Base-by-base conservation (phyloP, 495 filamentous ascomycete species). In the Penicillium parvum region DNA sequence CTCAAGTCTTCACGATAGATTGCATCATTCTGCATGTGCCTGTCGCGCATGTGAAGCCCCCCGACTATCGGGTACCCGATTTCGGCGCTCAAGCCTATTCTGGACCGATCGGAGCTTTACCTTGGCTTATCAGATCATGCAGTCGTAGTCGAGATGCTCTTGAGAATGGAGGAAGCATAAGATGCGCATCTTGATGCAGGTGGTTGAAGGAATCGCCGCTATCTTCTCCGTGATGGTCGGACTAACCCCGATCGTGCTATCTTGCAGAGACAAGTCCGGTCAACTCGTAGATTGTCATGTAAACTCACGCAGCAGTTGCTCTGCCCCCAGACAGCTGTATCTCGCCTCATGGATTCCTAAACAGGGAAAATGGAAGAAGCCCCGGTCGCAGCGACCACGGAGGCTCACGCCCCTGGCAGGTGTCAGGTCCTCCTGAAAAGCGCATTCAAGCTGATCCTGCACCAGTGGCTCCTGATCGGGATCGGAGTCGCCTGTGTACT, bases 391-490 rank as follows among this genome's bases (percentile, higher is more conserved):
- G 22, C 15, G 5, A 37, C 32, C 10, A 11, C 47, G 22, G 32
- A 23, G 11, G 17, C 28, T 12, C 35, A 20, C 17, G 10, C 28
- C 11, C 7, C 34, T 26, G 11, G 11, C 35, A 36, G 40, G 17
- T 37, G 49, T 52, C 34, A 45, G 20, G 40, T 32, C 32, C 34
- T 46, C 22, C 15, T 53, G 21, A 57, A 59, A 28, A 33, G 27
- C 25, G 47, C 57, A 27, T 34, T 64, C 5, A 38, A 36, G 9
- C 64, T 76, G 47, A 45, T 81, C 43, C 57, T 70, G 20, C 66
- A 66, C 33, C 77, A 81, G 52, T 81, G 75, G 74, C 70, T 81
- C 23, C 63, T 78, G 12, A 65, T 79, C 40, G 77, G 73, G 17
- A 75, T 79, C 40, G 74, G 72, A 7, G 45, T 76, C 9, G 74